These are phyloP conservation scores for Oxytropis ochrocephala DNA, from an alignment of 306 rosid genomes.

Conservation along the genomic window DNA sequence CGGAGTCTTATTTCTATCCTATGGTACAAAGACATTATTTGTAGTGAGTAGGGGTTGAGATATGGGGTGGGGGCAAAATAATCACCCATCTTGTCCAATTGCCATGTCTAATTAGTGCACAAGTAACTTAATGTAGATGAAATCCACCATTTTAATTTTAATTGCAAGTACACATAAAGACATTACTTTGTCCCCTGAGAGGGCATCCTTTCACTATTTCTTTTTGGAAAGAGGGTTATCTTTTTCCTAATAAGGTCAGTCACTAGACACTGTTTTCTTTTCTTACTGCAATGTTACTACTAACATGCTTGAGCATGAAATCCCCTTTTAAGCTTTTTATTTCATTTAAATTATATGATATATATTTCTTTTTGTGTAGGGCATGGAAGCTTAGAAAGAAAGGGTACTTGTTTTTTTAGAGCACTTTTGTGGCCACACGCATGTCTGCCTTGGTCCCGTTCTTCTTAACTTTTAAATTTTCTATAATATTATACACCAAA, in stretches of 20 bases:
- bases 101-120: not conserved
- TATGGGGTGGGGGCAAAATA: too few relatives aligned
- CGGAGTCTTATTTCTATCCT: too few relatives aligned
- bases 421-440: conserved; percentile 75
- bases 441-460: conserved; percentile 76
- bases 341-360: conserved; percentile 8
- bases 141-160: not conserved
- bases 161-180: conserved; percentile 42
- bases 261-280: conserved; percentile 37
- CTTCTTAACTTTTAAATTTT: conserved; percentile 25
- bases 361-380: conserved; percentile 9
- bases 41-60: too few relatives aligned
- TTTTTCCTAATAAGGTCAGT: conserved; percentile 44
- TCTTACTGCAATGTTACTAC: conserved; percentile 31
- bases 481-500: conserved; percentile 1
- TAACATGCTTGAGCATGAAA: conserved; percentile 26
- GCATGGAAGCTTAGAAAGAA: conserved; percentile 32
- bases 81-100: too few relatives aligned
- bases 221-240: conserved; percentile 35
- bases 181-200: conserved; percentile 44
- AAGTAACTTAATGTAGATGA: conserved; percentile 15
- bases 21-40: too few relatives aligned
- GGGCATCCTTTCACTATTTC: conserved; percentile 32
- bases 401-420: conserved; percentile 38
- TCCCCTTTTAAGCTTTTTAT: not conserved